Evolutionary conservation across 805 yeast species (phyloP), one percentile per base, ranked within the genome.

Genomic region (Groenewaldozyma salmanticensis): DNA sequence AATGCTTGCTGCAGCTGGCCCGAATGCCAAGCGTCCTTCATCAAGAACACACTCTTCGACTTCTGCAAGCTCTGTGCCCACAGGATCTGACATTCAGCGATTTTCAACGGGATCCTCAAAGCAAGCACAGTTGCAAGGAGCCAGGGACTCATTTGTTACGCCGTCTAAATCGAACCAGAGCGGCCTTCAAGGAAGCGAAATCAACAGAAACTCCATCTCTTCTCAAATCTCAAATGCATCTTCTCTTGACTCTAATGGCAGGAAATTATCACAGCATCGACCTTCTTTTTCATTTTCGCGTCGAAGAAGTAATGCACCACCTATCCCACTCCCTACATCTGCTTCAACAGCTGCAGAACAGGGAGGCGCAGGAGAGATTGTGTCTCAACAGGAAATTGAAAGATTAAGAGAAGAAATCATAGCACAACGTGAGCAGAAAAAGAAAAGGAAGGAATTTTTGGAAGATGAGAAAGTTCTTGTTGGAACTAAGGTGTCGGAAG

Each of bases 401-500:
- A 51, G 59, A 24, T 45, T 52, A 47, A 46, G 54, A 31, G 59
- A 57, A 27, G 53, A 55, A 18, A 57, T 59, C 27, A 42, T 55
- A 4, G 60, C 58, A 2, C 55, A 52, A 48, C 49, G 60, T 27
- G 62, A 53, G 38, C 43, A 38, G 34, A 59, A 55, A 39, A 41
- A 47, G 33, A 49, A 51, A 35, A 38, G 56, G 21, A 39, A 54
- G 5, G 57, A 55, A 42, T 46, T 49, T 33, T 46, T 54, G 21
- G 69, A 65, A 42, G 66, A 61, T 40, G 62, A 60, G 40, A 57
- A 59, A 36, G 88, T 79, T 3, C 59, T 79, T 34, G 79, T 83
- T 9, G 94, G 94, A 3, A 81, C 83, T 48, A 79, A 79, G 51
- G 88, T 86, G 31, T 74, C 81, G 47, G 97, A 92, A 61, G 96